Percentiles rank a stretch among this genome's conserved stretches.
phyloP scores from a whole-genome alignment of 1,284 basidiomycete species.

The Laetiporus sulphureus region DNA sequence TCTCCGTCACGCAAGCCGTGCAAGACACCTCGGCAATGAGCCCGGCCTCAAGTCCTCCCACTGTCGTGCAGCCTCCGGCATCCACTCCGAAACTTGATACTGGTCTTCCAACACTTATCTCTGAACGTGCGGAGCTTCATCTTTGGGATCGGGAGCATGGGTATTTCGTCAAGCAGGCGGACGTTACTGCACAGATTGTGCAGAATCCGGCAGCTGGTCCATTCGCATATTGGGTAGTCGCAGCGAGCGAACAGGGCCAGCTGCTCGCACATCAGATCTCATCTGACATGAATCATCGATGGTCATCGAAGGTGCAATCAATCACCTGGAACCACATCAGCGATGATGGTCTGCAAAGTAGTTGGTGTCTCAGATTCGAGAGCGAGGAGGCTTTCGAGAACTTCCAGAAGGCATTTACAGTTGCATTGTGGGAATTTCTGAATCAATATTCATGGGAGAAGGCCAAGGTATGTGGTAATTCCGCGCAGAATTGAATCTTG shows the following conservation, averaged over 20 bases:
- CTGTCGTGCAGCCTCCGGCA: constrained; percentile 6
- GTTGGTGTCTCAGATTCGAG: constrained; percentile 81
- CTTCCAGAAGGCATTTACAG: constrained; percentile 67
- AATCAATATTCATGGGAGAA: constrained; percentile 78
- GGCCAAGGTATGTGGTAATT: constrained; percentile 56
- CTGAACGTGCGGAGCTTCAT: constrained; percentile 50
- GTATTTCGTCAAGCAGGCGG: constrained; percentile 71
- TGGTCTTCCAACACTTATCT: constrained; percentile 29
- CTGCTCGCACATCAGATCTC: constrained; percentile 56
- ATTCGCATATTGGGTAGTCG: constrained; percentile 63
- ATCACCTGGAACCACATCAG: constrained; percentile 82
- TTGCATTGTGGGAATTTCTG: constrained; percentile 77
- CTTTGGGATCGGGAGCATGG: constrained; percentile 70
- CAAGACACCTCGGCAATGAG: background rate
- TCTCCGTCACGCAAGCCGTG: background rate
- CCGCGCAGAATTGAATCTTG: background rate
- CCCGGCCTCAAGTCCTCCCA: background rate
- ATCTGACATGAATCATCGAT: constrained; percentile 74
- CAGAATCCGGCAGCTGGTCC: constrained; percentile 35
- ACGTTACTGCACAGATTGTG: constrained; percentile 65
- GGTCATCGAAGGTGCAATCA: constrained; percentile 55
- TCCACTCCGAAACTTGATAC: too few species aligned
- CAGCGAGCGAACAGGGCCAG: constrained; percentile 42
- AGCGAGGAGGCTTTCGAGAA: constrained; percentile 50
- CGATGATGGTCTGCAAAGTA: constrained; percentile 57